phyloP scores from a whole-genome alignment of 2,329 filamentous ascomycete species.

The Hypoxylon sp. region DNA sequence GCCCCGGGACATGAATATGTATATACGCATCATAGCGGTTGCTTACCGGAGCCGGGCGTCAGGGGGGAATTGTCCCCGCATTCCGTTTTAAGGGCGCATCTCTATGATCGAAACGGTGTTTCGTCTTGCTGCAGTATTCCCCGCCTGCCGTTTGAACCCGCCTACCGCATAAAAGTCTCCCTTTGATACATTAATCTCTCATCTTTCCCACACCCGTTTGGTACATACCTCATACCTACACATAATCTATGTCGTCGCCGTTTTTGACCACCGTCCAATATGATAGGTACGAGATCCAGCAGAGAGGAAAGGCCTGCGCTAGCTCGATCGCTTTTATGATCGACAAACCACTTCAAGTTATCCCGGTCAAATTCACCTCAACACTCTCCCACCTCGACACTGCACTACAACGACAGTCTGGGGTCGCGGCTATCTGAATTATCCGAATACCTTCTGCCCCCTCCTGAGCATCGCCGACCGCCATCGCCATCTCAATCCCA shows the following conservation, averaged over 20 bases:
- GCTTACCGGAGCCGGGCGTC: not conserved
- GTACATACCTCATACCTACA: not conserved
- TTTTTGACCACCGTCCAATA: conserved; percentile 2
- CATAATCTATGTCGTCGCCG: not conserved
- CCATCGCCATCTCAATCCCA: not conserved
- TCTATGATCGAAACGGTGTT: too few species aligned
- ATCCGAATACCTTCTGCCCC: not conserved
- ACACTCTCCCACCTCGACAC: conserved; percentile 15
- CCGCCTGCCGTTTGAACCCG: not conserved
- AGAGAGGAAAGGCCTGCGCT: conserved; percentile 24
- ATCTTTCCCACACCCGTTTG: not conserved
- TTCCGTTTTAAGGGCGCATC: not conserved
- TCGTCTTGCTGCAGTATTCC: not conserved
- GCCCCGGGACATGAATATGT: not conserved
- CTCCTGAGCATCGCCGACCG: not conserved
- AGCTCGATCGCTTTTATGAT: conserved; percentile 26
- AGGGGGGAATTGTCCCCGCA: not conserved
- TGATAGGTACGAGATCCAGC: conserved; percentile 18
- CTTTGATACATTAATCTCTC: not conserved
- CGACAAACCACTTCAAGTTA: conserved; percentile 26
- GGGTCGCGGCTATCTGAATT: conserved; percentile 3
- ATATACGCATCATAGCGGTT: too few species aligned
- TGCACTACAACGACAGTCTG: not conserved
- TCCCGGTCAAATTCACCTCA: conserved; percentile 26
- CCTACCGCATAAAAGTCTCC: not conserved